Base-by-base conservation (phyloP, 306 rosid genomes). In the Sindora glabra region DNA sequence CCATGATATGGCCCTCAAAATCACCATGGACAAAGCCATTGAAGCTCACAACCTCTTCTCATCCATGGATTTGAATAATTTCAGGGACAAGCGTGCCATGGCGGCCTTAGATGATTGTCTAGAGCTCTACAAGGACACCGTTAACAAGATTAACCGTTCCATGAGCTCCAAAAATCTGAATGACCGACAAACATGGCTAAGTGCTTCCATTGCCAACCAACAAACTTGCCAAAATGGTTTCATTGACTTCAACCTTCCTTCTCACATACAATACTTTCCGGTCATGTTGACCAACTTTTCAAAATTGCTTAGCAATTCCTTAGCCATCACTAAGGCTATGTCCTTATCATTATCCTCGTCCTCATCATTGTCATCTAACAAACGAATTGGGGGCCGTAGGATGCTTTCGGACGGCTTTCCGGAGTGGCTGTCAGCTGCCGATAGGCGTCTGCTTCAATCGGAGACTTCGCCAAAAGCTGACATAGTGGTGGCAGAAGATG, bases 211-310 rank as follows among this genome's bases (percentile, higher is more conserved):
- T 30, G 80, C 95, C 5, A 84, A 90, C 41, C 86, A 80, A 13
- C 89, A 82, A 68, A 90, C 95, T 10, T 90, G 97, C 40, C 79
- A 39, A 65, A 75, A 82, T 45, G 95, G 97, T 38, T 87, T 90
- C 67, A 42, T 10, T 24, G 85, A 90, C 8, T 70, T 80, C 47
- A 63, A 74, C 48, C 56, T 82, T 17, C 44, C 62, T 6, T 73
- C 80, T 10, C 63, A 78, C 56, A 41, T 76, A 4, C 56, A 69
- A 15, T 62, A 42, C 18, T 80, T 82, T 23, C 86, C 95, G 0
- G 26, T 53, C 32, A 70, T 73, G 77, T 59, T 90, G 10, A 62
- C 42, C 40, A 82, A 84, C 74, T 83, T 90, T 73, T 77, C 90
- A 6, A 78, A 87, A 53, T 9, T 90, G 77, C 73, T 90, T 10